Evolutionary conservation across 306 rosid species (phyloP).

Genomic region (Styphnolobium japonicum): DNA sequence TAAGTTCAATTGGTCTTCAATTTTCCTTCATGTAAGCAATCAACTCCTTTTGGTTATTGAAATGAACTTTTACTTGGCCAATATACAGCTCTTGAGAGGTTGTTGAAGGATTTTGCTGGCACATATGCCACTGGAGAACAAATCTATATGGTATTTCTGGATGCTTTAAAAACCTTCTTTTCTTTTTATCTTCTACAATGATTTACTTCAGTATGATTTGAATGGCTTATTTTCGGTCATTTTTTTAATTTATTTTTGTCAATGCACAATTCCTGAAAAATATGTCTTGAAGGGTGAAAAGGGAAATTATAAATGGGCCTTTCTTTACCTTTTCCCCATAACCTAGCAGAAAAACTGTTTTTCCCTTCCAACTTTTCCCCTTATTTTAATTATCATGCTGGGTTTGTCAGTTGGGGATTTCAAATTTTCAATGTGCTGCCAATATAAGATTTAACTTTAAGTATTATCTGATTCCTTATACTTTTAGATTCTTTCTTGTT

Average conservation of each 20-base stretch:
- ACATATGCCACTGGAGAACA: constrained; percentile 43
- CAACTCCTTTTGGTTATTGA: background rate
- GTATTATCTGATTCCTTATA: background rate
- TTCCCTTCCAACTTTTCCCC: background rate
- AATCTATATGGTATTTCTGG: constrained; percentile 32
- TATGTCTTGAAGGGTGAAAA: background rate
- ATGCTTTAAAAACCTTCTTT: background rate
- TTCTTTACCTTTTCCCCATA: background rate
- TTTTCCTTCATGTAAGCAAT: background rate
- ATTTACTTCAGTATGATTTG: background rate
- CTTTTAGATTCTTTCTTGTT: background rate
- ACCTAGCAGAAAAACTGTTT: background rate
- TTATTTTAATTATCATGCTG: background rate
- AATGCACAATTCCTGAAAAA: background rate
- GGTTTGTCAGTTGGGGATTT: background rate
- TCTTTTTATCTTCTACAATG: background rate
- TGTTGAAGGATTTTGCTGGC: constrained; percentile 39
- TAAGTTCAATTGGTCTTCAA: background rate
- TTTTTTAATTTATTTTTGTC: background rate
- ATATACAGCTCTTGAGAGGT: constrained; percentile 45
- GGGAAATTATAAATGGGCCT: background rate
- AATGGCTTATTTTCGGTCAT: background rate
- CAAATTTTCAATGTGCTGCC: background rate
- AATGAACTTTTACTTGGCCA: background rate
- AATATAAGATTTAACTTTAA: background rate